Conservation (phyloP, 805 yeast genomes). For the Yarrowia phangngaensis region DNA sequence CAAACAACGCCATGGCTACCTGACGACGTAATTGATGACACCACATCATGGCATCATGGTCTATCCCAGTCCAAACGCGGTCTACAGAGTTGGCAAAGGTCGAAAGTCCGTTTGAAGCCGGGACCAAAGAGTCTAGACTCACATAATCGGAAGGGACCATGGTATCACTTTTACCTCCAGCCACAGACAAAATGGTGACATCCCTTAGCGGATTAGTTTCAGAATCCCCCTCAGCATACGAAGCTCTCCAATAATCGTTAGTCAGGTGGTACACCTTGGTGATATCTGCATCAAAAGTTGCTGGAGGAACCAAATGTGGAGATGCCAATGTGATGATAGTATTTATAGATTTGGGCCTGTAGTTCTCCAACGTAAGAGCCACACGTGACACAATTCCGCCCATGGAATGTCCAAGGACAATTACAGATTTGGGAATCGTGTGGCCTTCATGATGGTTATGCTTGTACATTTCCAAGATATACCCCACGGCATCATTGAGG, state of each 20-base stretch:
- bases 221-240: slow-evolving; percentile 43
- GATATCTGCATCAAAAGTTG: slow-evolving; percentile 88
- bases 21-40: slow-evolving; percentile 77
- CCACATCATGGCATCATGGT: slow-evolving; percentile 95
- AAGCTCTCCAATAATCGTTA: slow-evolving; percentile 76
- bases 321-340: slow-evolving; percentile 82
- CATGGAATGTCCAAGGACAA: slow-evolving; percentile 90
- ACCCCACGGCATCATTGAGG: slow-evolving; percentile 78
- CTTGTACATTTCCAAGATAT: slow-evolving; percentile 67
- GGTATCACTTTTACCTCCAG: slow-evolving; percentile 80
- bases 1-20: slow-evolving; percentile 57
- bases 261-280: slow-evolving; percentile 66
- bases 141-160: slow-evolving; percentile 90
- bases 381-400: slow-evolving; percentile 93
- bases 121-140: slow-evolving; percentile 64
- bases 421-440: slow-evolving; percentile 59
- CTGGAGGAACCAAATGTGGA: slow-evolving; percentile 90
- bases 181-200: slow-evolving; percentile 73
- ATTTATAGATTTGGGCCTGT: slow-evolving; percentile 65
- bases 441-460: slow-evolving; percentile 30
- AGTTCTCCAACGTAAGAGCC: slow-evolving; percentile 75
- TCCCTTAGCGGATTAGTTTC: slow-evolving; percentile 51
- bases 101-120: slow-evolving; percentile 72
- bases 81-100: slow-evolving; percentile 85
- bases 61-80: slow-evolving; percentile 88